Base-by-base conservation (phyloP, 164 flowering plant genomes). In the Chimonanthus praecox region DNA sequence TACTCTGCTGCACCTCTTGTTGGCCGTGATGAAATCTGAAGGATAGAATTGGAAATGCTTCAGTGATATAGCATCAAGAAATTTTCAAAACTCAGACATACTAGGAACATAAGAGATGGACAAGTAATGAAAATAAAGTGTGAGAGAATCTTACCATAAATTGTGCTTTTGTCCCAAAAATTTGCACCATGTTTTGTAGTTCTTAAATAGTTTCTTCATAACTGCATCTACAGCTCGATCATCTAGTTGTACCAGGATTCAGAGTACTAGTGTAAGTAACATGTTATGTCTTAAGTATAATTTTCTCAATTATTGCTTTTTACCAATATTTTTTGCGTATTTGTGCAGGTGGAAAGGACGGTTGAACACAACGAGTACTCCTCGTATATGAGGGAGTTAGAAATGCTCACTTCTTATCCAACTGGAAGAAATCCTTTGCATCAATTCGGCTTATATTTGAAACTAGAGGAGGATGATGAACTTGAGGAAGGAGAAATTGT, bases 121-220 rank as follows among this genome's bases (percentile, higher is more conserved):
- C 21, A 47, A 45, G 2, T 44, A 73, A 9, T 20, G 3, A n/a
- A 46, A 15, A 45, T 44, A 66, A 66, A 33, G 47, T 45, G 33
- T 33, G 44, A 46, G 45, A 2, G 46, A 45, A 70, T 33, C 33
- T 33, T 82, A 95, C 99, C 97, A 75, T 80, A 95, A 83, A 80
- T 97, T 95, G 84, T 88, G 94, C 83, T 94, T 96, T 63, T 90
- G 79, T 66, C 97, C 99, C 85, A 94, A 83, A 81, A 87, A 96
- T 73, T 96, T 96, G 86, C 98, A 96, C 99, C 99, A 96, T 49
- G 86, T 92, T 79, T 20, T 96, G 79, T 96, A 96, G 78, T 96
- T 94, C 82, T 96, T 96, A 71, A 96, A 96, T 33, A 91, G 83
- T 80, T 90, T 92, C 75, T 75, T 82, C 98, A 91, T 92, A 9